Evolutionary conservation across 2,329 filamentous ascomycete species (phyloP).

Genomic region (Xylaria sp.): DNA sequence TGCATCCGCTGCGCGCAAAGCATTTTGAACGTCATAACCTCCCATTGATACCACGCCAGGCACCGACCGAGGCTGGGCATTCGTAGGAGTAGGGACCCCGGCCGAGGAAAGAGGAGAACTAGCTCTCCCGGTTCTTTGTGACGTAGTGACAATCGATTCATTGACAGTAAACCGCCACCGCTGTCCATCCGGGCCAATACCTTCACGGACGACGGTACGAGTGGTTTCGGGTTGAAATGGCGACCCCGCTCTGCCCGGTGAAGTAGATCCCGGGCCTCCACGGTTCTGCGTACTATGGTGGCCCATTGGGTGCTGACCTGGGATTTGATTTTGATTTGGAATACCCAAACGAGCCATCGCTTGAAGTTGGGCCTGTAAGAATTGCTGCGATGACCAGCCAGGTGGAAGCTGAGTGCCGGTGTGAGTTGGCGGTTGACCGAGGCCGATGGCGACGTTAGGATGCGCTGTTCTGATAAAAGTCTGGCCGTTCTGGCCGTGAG

Average conservation of each 20-base stretch:
- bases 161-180: constrained; percentile 65
- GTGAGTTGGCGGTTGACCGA: constrained; percentile 35
- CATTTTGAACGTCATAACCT: constrained; percentile 58
- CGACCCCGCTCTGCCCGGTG: constrained; percentile 47
- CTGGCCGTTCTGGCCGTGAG: constrained; percentile 28
- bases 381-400: constrained; percentile 40
- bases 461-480: constrained; percentile 36
- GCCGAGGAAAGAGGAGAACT: constrained; percentile 43
- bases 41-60: constrained; percentile 52
- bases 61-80: constrained; percentile 43
- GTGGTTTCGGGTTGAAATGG: constrained; percentile 52
- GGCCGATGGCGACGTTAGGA: constrained; percentile 41
- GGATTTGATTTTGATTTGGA: constrained; percentile 57
- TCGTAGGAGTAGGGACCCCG: constrained; percentile 35
- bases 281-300: constrained; percentile 56
- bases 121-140: constrained; percentile 39
- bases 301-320: constrained; percentile 53
- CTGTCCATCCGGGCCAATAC: constrained; percentile 62
- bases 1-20: constrained; percentile 59
- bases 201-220: constrained; percentile 61
- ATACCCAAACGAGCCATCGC: constrained; percentile 34
- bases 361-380: constrained; percentile 33
- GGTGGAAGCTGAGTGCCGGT: constrained; percentile 35
- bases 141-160: constrained; percentile 51
- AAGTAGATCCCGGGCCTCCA: constrained; percentile 45